Evolutionary conservation across 805 yeast genomes (phyloP).

Genomic region (Yarrowia bubula): DNA sequence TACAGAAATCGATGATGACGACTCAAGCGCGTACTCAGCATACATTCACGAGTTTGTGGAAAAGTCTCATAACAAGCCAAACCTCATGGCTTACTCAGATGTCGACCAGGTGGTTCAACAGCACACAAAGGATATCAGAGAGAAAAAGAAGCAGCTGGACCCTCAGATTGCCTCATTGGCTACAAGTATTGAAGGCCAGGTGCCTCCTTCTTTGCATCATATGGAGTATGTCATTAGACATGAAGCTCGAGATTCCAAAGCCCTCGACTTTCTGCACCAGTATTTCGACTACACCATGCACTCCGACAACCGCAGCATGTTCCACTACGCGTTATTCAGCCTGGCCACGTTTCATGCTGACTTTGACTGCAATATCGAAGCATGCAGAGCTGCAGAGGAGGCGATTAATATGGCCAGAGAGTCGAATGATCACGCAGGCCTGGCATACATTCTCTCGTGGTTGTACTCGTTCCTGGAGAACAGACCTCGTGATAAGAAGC

Average conservation of each 20-base stretch:
- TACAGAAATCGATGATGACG: background rate
- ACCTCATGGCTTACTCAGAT: constrained; percentile 20
- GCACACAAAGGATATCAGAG: constrained; percentile 50
- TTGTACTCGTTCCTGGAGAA: constrained; percentile 65
- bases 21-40: background rate
- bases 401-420: constrained; percentile 87
- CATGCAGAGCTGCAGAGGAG: constrained; percentile 77
- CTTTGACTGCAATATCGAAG: constrained; percentile 64
- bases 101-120: constrained; percentile 19
- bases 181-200: constrained; percentile 39
- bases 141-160: constrained; percentile 48
- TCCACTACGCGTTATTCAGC: constrained; percentile 73
- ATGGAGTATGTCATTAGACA: constrained; percentile 60
- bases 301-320: constrained; percentile 57
- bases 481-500: constrained; percentile 54
- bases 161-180: constrained; percentile 43
- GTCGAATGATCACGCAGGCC: constrained; percentile 68
- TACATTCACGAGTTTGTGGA: constrained; percentile 13
- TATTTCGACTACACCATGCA: constrained; percentile 77
- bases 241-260: constrained; percentile 55
- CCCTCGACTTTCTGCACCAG: constrained; percentile 52
- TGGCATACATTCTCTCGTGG: constrained; percentile 58
- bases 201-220: constrained; percentile 52
- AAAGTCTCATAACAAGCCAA: constrained; percentile 1
- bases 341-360: constrained; percentile 69